Evolutionary conservation across 768 basidiomycete species (phyloP).

Genomic region (Mycena alexandri): DNA sequence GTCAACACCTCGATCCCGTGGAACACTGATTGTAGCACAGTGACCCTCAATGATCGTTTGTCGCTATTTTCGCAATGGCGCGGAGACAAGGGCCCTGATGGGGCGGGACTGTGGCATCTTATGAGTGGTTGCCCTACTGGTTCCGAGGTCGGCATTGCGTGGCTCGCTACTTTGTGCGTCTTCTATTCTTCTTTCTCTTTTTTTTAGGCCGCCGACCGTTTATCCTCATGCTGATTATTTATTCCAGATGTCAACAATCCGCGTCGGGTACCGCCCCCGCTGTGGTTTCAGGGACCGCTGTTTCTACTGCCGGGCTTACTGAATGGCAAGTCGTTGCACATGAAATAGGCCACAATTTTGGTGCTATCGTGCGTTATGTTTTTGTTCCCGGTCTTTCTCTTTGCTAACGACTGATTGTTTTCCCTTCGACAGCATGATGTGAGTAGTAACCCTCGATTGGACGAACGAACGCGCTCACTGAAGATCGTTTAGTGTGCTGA

Average conservation of each 20-base stretch:
- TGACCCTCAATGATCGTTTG: constrained; percentile 76
- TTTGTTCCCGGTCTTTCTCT: constrained; percentile 7
- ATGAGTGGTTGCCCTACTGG: constrained; percentile 88
- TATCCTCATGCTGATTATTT: constrained; percentile 19
- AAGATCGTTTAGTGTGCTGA: constrained; percentile 64
- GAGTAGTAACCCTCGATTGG: constrained; percentile 35
- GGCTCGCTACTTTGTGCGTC: constrained; percentile 82
- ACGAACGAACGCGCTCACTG: constrained; percentile 14
- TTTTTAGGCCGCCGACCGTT: too few relatives aligned
- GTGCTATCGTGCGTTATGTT: constrained; percentile 77
- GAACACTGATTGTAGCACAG: constrained; percentile 78
- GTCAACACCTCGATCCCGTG: constrained; percentile 69
- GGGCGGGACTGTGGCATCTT: constrained; percentile 88
- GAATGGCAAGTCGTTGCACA: constrained; percentile 90
- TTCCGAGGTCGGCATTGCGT: constrained; percentile 89
- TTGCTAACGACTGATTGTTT: constrained; percentile 25
- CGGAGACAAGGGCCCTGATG: constrained; percentile 77
- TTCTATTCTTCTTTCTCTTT: background rate
- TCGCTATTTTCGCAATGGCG: constrained; percentile 89
- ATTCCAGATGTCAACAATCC: constrained; percentile 65
- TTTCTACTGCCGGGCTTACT: constrained; percentile 79
- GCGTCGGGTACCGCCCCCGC: constrained; percentile 60
- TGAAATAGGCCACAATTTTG: constrained; percentile 91
- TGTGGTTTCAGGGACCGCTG: constrained; percentile 83
- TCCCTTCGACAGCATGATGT: constrained; percentile 66